A percentile compares a stretch with the other conserved stretches of the same genome.
Evolutionary conservation across 108 stramenopile species (phyloP).

Genomic region (Aurantiochytrium sp.): DNA sequence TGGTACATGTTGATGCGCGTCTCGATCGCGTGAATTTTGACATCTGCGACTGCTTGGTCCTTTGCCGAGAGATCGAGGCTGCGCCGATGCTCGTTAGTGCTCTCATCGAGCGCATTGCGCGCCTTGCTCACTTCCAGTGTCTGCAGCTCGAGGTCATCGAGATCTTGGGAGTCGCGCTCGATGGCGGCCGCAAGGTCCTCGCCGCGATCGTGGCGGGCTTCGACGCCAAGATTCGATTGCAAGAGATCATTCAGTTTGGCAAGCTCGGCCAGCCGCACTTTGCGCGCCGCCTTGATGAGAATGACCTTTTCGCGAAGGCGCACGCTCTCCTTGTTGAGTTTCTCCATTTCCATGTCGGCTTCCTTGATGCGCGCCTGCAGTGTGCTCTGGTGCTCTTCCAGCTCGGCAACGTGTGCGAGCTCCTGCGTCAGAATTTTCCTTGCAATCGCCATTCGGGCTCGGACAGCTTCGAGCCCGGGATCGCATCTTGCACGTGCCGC

Average conservation of each 20-base stretch:
- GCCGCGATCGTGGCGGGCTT: background rate
- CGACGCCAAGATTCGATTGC: background rate
- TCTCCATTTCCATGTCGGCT: background rate
- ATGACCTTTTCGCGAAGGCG: background rate
- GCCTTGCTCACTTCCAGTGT: background rate
- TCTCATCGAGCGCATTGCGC: background rate
- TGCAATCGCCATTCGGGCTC: background rate
- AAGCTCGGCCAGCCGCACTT: background rate
- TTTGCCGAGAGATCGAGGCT: background rate
- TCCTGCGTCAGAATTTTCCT: background rate
- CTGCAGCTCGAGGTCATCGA: background rate
- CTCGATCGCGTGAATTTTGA: background rate
- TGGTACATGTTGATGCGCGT: background rate
- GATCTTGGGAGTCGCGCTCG: background rate
- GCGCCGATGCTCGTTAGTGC: background rate
- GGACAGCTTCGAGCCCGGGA: background rate
- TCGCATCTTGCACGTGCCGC: background rate
- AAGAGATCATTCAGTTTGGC: background rate
- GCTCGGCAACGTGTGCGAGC: background rate
- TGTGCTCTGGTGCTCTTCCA: background rate
- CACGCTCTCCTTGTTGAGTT: background rate
- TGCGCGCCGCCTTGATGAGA: background rate
- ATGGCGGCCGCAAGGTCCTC: background rate
- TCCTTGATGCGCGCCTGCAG: background rate
- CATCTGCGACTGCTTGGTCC: background rate